Evolutionary conservation across 1,284 basidiomycete genomes (phyloP).

Genomic region (Sanghuangporus baumii): DNA sequence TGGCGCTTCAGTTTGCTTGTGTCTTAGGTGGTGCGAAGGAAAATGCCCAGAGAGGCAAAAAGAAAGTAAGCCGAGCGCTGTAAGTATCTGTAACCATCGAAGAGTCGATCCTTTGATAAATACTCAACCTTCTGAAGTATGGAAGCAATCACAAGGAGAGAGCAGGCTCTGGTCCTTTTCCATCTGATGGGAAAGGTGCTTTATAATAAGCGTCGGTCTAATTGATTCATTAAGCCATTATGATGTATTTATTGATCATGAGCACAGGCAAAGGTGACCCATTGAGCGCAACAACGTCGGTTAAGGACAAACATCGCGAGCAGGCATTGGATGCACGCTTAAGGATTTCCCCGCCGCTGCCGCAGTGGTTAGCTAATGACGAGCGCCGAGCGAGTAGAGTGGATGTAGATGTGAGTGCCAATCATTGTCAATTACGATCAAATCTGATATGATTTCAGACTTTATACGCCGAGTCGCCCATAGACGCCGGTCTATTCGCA

Average conservation of each 20-base stretch:
- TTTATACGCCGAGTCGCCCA: slow-evolving; percentile 81
- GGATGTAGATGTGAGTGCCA: slow-evolving; percentile 64
- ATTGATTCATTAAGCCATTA: background rate
- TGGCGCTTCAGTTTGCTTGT: slow-evolving; percentile 84
- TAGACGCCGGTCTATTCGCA: slow-evolving; percentile 85
- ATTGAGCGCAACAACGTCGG: slow-evolving; percentile 42
- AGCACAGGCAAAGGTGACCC: slow-evolving; percentile 66
- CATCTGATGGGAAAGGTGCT: slow-evolving; percentile 91
- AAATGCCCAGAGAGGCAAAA: slow-evolving; percentile 19
- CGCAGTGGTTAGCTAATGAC: slow-evolving; percentile 48
- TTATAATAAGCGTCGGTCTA: slow-evolving; percentile 86
- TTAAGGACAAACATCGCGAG: slow-evolving; percentile 53
- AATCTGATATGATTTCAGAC: slow-evolving; percentile 34
- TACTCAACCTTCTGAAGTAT: slow-evolving; percentile 26
- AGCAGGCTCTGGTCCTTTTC: slow-evolving; percentile 85
- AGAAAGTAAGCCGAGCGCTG: slow-evolving; percentile 20
- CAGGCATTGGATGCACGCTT: slow-evolving; percentile 48
- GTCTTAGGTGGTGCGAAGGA: slow-evolving; percentile 26
- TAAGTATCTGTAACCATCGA: background rate
- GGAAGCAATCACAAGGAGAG: slow-evolving; percentile 73
- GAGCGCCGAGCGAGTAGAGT: slow-evolving; percentile 71
- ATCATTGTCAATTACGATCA: background rate
- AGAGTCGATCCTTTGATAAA: background rate
- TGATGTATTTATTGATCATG: background rate
- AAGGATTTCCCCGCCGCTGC: slow-evolving; percentile 46